phyloP scores from a whole-genome alignment of 805 yeast genomes.

The Saccharomycodes ludwigii region DNA sequence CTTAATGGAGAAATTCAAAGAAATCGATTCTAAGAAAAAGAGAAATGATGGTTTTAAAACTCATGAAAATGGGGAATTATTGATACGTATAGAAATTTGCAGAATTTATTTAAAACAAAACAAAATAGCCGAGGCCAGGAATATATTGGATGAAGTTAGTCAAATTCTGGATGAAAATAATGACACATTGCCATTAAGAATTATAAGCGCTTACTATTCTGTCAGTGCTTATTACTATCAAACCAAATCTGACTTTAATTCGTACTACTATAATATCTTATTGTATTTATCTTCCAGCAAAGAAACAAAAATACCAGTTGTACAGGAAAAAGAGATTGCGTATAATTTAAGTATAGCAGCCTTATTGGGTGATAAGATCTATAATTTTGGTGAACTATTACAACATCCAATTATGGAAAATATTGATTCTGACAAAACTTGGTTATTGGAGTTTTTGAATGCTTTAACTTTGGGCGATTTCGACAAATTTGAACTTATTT shows the following conservation, averaged over 20 bases:
- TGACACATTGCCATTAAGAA: constrained; percentile 45
- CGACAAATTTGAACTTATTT: constrained; percentile 42
- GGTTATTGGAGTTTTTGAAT: constrained; percentile 63
- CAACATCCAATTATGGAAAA: constrained; percentile 70
- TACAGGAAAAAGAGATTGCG: constrained; percentile 45
- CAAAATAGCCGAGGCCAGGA: constrained; percentile 48
- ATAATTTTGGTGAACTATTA: constrained; percentile 90
- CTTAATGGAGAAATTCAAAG: constrained; percentile 34
- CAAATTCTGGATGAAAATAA: constrained; percentile 39
- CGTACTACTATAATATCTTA: constrained; percentile 69
- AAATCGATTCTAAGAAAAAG: constrained; percentile 21
- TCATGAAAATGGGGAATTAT: constrained; percentile 43
- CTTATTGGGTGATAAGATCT: constrained; percentile 78
- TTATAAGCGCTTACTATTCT: constrained; percentile 74
- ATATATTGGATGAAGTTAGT: constrained; percentile 50
- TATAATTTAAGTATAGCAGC: constrained; percentile 80
- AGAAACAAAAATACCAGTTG: constrained; percentile 6
- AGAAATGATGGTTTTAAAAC: constrained; percentile 25
- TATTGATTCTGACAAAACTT: constrained; percentile 39
- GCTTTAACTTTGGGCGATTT: constrained; percentile 74
- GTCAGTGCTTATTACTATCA: constrained; percentile 69
- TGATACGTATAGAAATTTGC: constrained; percentile 62
- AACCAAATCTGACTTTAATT: constrained; percentile 64
- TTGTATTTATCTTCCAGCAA: constrained; percentile 62
- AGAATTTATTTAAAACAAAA: constrained; percentile 49